phyloP scores from a whole-genome alignment of 148 eudicot species.

The Drosera capensis region DNA sequence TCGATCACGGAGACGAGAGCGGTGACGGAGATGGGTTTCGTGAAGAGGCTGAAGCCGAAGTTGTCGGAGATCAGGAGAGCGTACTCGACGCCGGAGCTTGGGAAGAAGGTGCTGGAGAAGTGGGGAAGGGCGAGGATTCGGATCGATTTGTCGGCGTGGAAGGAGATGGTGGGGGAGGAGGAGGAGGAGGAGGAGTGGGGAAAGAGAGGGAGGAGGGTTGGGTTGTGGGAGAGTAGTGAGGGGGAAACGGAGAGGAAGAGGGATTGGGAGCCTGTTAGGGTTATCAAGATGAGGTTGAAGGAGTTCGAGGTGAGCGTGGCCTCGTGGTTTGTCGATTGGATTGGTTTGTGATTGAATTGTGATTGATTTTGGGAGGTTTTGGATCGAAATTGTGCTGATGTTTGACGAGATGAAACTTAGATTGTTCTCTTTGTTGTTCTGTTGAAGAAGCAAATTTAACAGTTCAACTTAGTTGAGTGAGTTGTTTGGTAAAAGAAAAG shows the following conservation, averaged over 20 bases:
- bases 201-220: constrained; percentile 21
- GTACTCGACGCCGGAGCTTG: constrained; percentile 78
- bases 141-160: constrained; percentile 58
- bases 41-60: constrained; percentile 59
- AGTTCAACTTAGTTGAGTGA: too few relatives aligned
- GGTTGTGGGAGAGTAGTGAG: constrained; percentile 28
- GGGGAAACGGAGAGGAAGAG: constrained; percentile 20
- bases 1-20: constrained; percentile 34
- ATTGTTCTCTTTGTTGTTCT: too few relatives aligned
- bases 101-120: constrained; percentile 45
- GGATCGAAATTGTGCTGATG: background rate
- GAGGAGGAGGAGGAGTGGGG: constrained; percentile 17
- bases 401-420: background rate
- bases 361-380: background rate
- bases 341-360: background rate
- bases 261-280: constrained; percentile 79
- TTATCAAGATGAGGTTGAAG: constrained; percentile 41
- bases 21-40: constrained; percentile 51
- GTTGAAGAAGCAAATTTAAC: too few relatives aligned
- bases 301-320: constrained; percentile 39
- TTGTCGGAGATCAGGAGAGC: constrained; percentile 59
- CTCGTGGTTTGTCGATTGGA: background rate
- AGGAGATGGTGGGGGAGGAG: constrained; percentile 61
- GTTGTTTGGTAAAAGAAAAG: too few relatives aligned
- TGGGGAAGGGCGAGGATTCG: constrained; percentile 51